These are phyloP conservation scores for Macrolepiota albuminosa DNA, from an alignment of 768 basidiomycete genomes.

Conservation along the genomic window DNA sequence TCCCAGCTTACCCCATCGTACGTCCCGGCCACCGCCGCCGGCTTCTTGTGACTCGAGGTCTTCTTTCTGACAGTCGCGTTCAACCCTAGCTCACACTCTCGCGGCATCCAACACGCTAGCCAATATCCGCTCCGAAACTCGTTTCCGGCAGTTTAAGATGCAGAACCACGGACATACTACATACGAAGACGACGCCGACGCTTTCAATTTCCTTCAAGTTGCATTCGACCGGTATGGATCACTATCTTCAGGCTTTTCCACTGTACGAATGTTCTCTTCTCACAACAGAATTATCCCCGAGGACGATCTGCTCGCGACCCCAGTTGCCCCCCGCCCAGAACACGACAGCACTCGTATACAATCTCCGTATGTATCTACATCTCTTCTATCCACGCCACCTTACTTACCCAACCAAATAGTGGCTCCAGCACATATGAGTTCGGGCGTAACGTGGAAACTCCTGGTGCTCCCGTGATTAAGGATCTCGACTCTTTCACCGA, in stretches of 20 bases:
- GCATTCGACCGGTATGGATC: constrained; percentile 6
- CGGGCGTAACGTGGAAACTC: constrained; percentile 20
- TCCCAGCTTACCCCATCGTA: constrained; percentile 3
- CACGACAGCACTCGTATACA: constrained; percentile 11
- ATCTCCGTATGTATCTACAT: constrained; percentile 13
- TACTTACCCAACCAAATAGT: constrained; percentile 5
- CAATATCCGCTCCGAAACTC: not conserved
- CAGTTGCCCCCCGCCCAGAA: constrained; percentile 2
- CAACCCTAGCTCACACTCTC: not conserved
- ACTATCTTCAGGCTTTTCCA: not conserved
- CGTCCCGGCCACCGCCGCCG: not conserved
- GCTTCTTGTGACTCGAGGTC: constrained; percentile 4
- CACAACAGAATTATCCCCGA: not conserved
- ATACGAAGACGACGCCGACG: not conserved
- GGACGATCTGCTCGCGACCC: constrained; percentile 5
- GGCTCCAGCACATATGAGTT: constrained; percentile 6
- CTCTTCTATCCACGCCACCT: constrained; percentile 2
- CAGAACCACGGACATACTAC: not conserved
- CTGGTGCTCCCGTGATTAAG: constrained; percentile 46
- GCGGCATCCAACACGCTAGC: not conserved
- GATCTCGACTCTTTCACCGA: constrained; percentile 60
- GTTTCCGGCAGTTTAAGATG: not conserved
- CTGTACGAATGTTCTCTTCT: not conserved
- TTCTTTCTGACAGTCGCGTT: constrained; percentile 2
- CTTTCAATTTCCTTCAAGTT: not conserved